Evolutionary conservation across 192 early-diverging fungal species (phyloP).

Genomic region (Backusella macrospora): DNA sequence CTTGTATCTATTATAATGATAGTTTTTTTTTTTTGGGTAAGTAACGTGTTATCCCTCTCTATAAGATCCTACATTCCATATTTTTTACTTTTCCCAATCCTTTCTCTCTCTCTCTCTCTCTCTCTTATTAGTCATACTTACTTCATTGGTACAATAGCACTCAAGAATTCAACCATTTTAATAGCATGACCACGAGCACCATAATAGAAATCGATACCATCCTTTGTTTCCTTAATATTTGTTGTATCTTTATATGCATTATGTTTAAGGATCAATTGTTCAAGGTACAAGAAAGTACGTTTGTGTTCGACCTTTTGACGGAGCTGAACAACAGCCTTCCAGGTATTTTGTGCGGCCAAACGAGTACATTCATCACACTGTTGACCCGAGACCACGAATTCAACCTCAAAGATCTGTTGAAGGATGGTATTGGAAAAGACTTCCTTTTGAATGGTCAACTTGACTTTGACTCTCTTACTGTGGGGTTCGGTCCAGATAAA

Average conservation of each 20-base stretch:
- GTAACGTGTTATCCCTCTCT: too few species aligned
- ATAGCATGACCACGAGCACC: slow-evolving; percentile 85
- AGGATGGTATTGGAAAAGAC: slow-evolving; percentile 93
- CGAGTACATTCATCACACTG: slow-evolving; percentile 95
- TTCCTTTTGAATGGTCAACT: slow-evolving; percentile 99
- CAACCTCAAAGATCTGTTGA: slow-evolving; percentile 96
- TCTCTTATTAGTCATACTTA: slow-evolving; percentile 25
- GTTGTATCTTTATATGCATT: slow-evolving; percentile 95
- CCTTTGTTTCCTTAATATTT: slow-evolving; percentile 96
- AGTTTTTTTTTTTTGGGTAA: neutral
- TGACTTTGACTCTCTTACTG: slow-evolving; percentile 92
- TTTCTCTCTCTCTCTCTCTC: neutral
- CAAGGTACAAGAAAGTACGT: slow-evolving; percentile 96
- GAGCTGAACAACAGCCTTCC: slow-evolving; percentile 97
- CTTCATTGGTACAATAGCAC: slow-evolving; percentile 80
- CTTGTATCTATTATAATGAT: slow-evolving; percentile 64
- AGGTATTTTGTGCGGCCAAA: slow-evolving; percentile 96
- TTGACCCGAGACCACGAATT: slow-evolving; percentile 89
- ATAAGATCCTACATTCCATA: neutral
- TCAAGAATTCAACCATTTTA: slow-evolving; percentile 95
- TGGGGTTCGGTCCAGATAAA: slow-evolving; percentile 97
- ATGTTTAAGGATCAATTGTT: slow-evolving; percentile 98
- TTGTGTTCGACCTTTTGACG: slow-evolving; percentile 98
- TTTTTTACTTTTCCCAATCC: too few species aligned
- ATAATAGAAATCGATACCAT: slow-evolving; percentile 98